Base-by-base conservation (phyloP, 2,329 filamentous ascomycete genomes). In the Mollisia scopiformis region DNA sequence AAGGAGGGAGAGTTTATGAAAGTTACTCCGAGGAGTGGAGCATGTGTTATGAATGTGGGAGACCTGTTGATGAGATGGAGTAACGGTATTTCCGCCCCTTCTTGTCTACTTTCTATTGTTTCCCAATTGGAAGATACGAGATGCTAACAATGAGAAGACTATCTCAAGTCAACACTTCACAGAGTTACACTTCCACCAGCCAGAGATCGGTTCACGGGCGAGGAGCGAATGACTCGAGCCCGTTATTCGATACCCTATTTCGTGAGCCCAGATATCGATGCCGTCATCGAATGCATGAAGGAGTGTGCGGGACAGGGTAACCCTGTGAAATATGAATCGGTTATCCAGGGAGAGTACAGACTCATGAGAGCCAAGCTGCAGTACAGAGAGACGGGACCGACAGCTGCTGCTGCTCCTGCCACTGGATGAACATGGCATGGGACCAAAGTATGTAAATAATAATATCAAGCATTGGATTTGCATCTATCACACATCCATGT, bases 171-270 rank as follows among this genome's bases (percentile, higher is more conserved):
- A 14, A 84, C 81, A 2, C 76, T 80, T 10, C 83, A 86, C 67
- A 79, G 82, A 2, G 83, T 86, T 2, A 77, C 75, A 1, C 66
- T 80, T 3, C 81, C 82, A 14, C 77, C 77, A 2, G 66, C 74
- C 0, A 66, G 73, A 10, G 74, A 78, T 62, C 72, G 76, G 19
- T 76, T 71, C 59, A 74, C 71, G 47, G 78, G 74, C 1, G 68
- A 69, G 1, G 69, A 77, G 14, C 69, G 75, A 3, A 79, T 83
- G 75, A 83, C 81, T 2, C 73, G 75, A 31, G 76, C 79, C 21
- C 74, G 85, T 14, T 87, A 84, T 63, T 87, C 84, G 8, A 87
- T 87, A 55, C 83, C 84, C 0, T 87, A 86, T 67, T 87, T 88
- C 58, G 76, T 86, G 31, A 73, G 76, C 6, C 81, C 84, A 0